Percentiles rank a stretch among this genome's conserved stretches.
Evolutionary conservation across 2,329 filamentous ascomycete genomes (phyloP).

Genomic region (Fusarium abutilonis): DNA sequence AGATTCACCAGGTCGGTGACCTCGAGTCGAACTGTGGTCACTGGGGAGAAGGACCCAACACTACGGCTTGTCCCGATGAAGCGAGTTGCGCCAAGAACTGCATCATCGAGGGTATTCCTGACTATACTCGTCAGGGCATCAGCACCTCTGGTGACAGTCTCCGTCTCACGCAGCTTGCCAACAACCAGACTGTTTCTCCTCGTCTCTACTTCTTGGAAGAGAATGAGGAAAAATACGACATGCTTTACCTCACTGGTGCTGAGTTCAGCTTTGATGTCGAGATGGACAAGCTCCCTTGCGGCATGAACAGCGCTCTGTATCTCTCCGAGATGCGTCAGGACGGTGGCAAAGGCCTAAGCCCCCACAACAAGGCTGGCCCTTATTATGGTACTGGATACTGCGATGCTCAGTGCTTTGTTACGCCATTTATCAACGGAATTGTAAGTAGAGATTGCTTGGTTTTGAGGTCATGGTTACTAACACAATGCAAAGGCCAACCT

Average conservation of each 20-base stretch:
- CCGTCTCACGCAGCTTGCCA: constrained; percentile 42
- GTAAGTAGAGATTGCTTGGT: constrained; percentile 42
- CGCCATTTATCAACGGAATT: constrained; percentile 60
- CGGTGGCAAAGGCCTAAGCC: constrained; percentile 63
- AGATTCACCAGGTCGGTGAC: constrained; percentile 55
- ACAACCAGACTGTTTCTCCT: constrained; percentile 46
- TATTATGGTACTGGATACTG: constrained; percentile 72
- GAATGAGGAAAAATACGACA: constrained; percentile 66
- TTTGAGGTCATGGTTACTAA: background rate
- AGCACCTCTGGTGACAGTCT: constrained; percentile 47
- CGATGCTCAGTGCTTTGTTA: constrained; percentile 66
- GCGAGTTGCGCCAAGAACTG: constrained; percentile 64
- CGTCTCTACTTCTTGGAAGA: constrained; percentile 68
- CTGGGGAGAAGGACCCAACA: constrained; percentile 50
- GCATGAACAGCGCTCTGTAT: constrained; percentile 74
- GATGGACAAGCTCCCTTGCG: constrained; percentile 70
- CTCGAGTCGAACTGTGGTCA: constrained; percentile 38
- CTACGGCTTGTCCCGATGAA: constrained; percentile 59
- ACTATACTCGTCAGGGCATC: constrained; percentile 56
- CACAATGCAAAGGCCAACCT: constrained; percentile 27
- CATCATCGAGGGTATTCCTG: constrained; percentile 59
- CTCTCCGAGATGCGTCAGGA: constrained; percentile 65
- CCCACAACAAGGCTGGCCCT: constrained; percentile 64
- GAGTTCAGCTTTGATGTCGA: constrained; percentile 75
- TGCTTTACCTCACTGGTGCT: constrained; percentile 67